A percentile compares a stretch with the other conserved stretches of the same genome.
Evolutionary conservation across 2,329 filamentous ascomycete species (phyloP).

Genomic region (Venturia aucupariae): DNA sequence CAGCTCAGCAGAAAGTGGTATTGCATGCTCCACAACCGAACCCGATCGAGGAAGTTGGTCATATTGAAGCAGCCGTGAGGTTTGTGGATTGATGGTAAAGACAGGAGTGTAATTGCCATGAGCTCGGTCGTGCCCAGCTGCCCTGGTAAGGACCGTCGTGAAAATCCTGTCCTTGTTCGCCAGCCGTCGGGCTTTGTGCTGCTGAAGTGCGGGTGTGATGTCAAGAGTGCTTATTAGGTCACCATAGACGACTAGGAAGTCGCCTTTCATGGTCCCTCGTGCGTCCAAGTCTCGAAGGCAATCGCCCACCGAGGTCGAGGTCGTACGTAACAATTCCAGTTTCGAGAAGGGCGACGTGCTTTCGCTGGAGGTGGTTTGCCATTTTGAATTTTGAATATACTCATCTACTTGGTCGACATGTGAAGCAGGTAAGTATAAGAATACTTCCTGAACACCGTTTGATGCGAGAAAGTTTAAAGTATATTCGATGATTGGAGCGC

Average conservation of each 20-base stretch:
- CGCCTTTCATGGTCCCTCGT: slow-evolving; percentile 72
- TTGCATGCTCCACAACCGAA: slow-evolving; percentile 52
- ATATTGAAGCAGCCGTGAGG: slow-evolving; percentile 81
- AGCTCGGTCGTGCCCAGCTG: slow-evolving; percentile 63
- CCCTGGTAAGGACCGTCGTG: slow-evolving; percentile 84
- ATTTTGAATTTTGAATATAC: slow-evolving; percentile 53
- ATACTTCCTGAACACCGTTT: slow-evolving; percentile 90
- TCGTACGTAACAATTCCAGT: slow-evolving; percentile 78
- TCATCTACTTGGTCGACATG: slow-evolving; percentile 19
- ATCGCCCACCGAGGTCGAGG: slow-evolving; percentile 81
- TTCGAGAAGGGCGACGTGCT: slow-evolving; percentile 71
- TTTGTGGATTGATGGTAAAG: slow-evolving; percentile 76
- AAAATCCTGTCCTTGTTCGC: slow-evolving; percentile 93
- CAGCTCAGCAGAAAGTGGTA: slow-evolving; percentile 68
- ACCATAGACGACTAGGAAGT: slow-evolving; percentile 54
- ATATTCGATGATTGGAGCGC: slow-evolving; percentile 93
- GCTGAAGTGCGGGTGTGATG: slow-evolving; percentile 58
- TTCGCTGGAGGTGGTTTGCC: slow-evolving; percentile 38
- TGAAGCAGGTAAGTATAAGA: slow-evolving; percentile 77
- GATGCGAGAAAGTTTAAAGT: slow-evolving; percentile 93
- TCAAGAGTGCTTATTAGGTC: slow-evolving; percentile 10
- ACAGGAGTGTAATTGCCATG: slow-evolving; percentile 69
- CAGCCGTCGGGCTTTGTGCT: slow-evolving; percentile 70
- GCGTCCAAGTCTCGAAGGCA: slow-evolving; percentile 89
- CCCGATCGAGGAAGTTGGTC: slow-evolving; percentile 63